Conservation (phyloP, 768 basidiomycete species). For the Mycena sanguinolenta region DNA sequence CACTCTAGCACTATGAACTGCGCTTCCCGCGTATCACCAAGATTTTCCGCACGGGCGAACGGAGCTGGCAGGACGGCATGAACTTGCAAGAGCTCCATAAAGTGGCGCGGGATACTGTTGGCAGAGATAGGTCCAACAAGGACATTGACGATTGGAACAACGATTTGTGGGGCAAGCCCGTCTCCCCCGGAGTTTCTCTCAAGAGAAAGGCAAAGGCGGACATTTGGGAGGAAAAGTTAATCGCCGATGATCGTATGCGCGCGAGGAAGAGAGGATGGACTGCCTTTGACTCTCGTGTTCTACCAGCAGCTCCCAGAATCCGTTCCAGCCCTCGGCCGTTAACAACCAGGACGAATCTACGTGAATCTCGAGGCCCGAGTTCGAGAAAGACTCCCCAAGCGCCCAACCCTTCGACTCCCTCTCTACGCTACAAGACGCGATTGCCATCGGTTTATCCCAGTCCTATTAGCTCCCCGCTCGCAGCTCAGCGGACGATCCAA, state of each 20-base stretch:
- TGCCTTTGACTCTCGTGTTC: slow-evolving; percentile 17
- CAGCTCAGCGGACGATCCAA: neutral
- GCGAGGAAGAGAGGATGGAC: slow-evolving; percentile 19
- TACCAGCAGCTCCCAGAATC: neutral
- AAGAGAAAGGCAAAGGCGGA: slow-evolving; percentile 57
- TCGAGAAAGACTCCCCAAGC: neutral
- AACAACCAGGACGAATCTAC: slow-evolving; percentile 21
- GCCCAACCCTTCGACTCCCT: neutral
- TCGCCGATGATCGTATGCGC: slow-evolving; percentile 37
- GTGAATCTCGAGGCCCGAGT: neutral
- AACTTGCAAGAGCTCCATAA: slow-evolving; percentile 64
- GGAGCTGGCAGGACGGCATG: slow-evolving; percentile 72
- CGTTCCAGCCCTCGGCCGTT: neutral
- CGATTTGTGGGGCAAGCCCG: slow-evolving; percentile 52
- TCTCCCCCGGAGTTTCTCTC: slow-evolving; percentile 51
- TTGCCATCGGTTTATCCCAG: neutral
- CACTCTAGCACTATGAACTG: slow-evolving; percentile 82
- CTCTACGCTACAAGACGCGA: neutral
- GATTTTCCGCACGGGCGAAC: slow-evolving; percentile 69
- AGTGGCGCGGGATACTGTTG: slow-evolving; percentile 67
- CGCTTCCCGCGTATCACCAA: slow-evolving; percentile 88
- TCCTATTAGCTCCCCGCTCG: slow-evolving; percentile 5
- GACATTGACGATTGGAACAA: slow-evolving; percentile 61
- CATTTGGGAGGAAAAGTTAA: slow-evolving; percentile 59
- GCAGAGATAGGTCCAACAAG: slow-evolving; percentile 64